phyloP scores from a whole-genome alignment of 371 early-diverging fungal genomes.

The Mortierella sp. region DNA sequence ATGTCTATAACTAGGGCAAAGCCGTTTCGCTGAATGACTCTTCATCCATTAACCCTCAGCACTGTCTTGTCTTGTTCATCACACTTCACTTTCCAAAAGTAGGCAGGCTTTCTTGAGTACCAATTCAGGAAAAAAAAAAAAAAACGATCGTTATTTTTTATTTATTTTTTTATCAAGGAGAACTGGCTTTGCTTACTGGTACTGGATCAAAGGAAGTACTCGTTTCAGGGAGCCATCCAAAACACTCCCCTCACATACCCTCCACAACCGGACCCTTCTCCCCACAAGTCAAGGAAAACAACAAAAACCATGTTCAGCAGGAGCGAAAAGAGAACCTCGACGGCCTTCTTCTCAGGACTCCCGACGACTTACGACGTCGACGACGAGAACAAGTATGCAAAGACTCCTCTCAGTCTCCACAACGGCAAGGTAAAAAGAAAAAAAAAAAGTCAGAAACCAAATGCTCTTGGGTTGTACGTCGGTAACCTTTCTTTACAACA shows the following conservation, averaged over 20 bases:
- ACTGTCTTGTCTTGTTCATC: background rate
- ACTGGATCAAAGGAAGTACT: background rate
- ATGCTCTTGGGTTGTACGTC: too few species aligned
- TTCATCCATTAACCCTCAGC: background rate
- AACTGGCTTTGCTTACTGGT: too few species aligned
- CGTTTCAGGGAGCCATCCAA: background rate
- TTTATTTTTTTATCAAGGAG: background rate
- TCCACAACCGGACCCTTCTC: background rate
- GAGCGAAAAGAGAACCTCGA: slow-evolving; percentile 1
- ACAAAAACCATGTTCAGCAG: slow-evolving; percentile 20
- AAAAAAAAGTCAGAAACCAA: slow-evolving; percentile 19
- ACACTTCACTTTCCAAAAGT: too few species aligned
- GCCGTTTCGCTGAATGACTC: background rate
- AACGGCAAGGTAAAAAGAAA: slow-evolving; percentile 8
- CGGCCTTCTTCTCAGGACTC: slow-evolving; percentile 9
- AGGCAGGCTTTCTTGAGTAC: too few species aligned
- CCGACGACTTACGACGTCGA: slow-evolving; percentile 40
- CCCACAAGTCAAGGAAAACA: background rate
- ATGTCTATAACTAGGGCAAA: background rate
- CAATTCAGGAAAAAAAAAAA: background rate
- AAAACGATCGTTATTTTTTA: background rate
- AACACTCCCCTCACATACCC: background rate
- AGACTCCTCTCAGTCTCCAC: slow-evolving; percentile 27
- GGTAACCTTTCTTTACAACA: too few species aligned
- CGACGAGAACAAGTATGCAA: slow-evolving; percentile 53